Conservation (phyloP, 2,329 filamentous ascomycete species). For the Beauveria rudraprayagi region DNA sequence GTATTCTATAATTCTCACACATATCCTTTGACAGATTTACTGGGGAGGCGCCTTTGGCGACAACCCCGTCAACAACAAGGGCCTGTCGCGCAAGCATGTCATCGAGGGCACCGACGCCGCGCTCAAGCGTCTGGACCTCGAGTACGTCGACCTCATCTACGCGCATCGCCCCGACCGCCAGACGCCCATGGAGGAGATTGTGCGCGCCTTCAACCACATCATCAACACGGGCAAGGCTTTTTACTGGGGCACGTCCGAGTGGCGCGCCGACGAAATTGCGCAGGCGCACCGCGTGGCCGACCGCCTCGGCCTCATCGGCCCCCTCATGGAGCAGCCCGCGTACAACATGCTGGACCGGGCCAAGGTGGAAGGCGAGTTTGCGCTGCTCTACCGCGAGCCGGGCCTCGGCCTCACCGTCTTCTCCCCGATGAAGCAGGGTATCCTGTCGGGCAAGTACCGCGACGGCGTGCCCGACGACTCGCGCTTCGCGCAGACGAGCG, state of each 20-base stretch:
- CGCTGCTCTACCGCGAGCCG: conserved; percentile 50
- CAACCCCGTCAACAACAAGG: conserved; percentile 57
- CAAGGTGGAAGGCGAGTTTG: conserved; percentile 56
- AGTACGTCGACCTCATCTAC: conserved; percentile 61
- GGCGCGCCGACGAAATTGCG: conserved; percentile 57
- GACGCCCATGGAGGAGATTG: conserved; percentile 63
- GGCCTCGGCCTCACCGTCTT: conserved; percentile 56
- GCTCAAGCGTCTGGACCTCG: conserved; percentile 47
- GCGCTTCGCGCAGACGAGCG: conserved; percentile 46
- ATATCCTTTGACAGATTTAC: conserved; percentile 41
- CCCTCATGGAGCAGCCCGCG: conserved; percentile 57
- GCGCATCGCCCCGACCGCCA: conserved; percentile 60
- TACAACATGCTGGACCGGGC: conserved; percentile 57
- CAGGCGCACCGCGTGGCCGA: conserved; percentile 55
- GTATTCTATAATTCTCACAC: background rate
- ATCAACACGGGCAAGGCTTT: conserved; percentile 61
- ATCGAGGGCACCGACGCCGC: conserved; percentile 56
- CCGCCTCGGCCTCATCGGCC: conserved; percentile 51
- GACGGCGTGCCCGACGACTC: conserved; percentile 52
- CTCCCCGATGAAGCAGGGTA: conserved; percentile 48
- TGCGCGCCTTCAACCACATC: conserved; percentile 62
- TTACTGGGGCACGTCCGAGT: conserved; percentile 65
- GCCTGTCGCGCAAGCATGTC: conserved; percentile 61
- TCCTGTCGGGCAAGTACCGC: conserved; percentile 62
- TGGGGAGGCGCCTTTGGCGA: conserved; percentile 54